Base-by-base conservation (phyloP, 345 rosid genomes). In the Citrus reticulata region DNA sequence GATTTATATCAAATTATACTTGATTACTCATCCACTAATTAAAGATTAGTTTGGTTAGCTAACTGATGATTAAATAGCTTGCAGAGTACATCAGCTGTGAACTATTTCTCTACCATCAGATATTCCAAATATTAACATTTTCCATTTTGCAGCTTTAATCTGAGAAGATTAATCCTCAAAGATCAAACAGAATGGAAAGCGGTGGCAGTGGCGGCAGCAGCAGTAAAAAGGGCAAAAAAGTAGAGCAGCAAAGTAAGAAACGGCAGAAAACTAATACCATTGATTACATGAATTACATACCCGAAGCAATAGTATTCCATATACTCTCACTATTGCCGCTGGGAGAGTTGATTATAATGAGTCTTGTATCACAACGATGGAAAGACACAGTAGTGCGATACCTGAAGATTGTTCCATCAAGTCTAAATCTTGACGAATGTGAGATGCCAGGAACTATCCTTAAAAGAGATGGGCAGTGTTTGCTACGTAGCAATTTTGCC, bases 291-390 rank as follows among this genome's bases (percentile, higher is more conserved):
- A 81, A 76, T 66, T 13, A 8, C 65, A 54, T 81, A 17, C 83
- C 80, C 19, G 70, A 81, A 20, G 80, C 25, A 65, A 57, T 76
- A 55, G 65, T 76, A 55, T 57, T 81, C 34, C 71, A 57, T 42
- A 65, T 81, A 32, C 80, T 81, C 65, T 81, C 84, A 27, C 59
- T 77, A 46, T 51, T 81, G 62, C 55, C 74, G 1, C 11, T 72
- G 20, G 51, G 54, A 32, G 80, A 77, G 61, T 72, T 79, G 68
- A 77, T 77, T 39, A 32, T 29, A 76, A 62, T 34, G 65, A 77
- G 84, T 35, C 16, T 66, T 57, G 16, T 81, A 34, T 77, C 80
- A 46, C 77, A 46, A 73, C 25, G 67, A 9, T 81, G 84, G 84
- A 40, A 73, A 69, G 60, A 62, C 49, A 65, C 61, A 57, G 58